Base-by-base conservation (phyloP, 1,284 basidiomycete species). In the Leucoagaricus sp. region DNA sequence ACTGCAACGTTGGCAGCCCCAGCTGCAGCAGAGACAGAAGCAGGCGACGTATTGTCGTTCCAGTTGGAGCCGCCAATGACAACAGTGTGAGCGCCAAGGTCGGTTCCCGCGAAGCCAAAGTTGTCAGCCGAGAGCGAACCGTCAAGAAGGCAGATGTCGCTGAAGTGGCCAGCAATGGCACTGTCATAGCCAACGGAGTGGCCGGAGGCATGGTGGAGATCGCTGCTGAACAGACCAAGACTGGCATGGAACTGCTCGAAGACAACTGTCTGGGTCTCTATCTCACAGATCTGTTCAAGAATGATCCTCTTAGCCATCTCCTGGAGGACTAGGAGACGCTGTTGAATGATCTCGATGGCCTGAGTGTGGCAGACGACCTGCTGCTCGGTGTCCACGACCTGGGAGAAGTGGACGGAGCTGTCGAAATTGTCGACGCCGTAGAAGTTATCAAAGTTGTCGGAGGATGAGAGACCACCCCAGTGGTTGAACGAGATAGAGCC, bases 381-480 rank as follows among this genome's bases (percentile, higher is more conserved):
- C 38, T 69, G 52, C 21, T 69, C 61, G 44, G 66, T 66, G 28
- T 72, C 58, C 13, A 69, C 60, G 17, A 69, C 61, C 12, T 61
- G 55, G 55, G 70, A 57, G 42, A 61, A 56, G 28, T 57, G 60
- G 17, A 61, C 66, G 34, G 61, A 64, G 42, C 68, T 68, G 56
- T 69, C 65, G 61, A 75, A 76, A 67, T 76, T 75, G 46, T 70
- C 68, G 17, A 60, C 55, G 19, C 76, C 76, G 58, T 72, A 72
- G 67, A 76, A 77, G 68, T 73, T 69, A 56, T 77, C 75, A 56
- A 77, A 77, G 46, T 68, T 65, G 38, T 65, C 52, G 33, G 76
- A 61, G 36, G 72, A 74, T 15, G 64, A 63, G 63, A 72, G 60
- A 7, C 74, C 74, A 48, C 64, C 65, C 69, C 70, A 78, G 67